A percentile compares a stretch with the other conserved stretches of the same genome.
These are phyloP conservation scores for Ciborinia camelliae DNA, from an alignment of 2,329 filamentous ascomycete species.

Conservation along the genomic window DNA sequence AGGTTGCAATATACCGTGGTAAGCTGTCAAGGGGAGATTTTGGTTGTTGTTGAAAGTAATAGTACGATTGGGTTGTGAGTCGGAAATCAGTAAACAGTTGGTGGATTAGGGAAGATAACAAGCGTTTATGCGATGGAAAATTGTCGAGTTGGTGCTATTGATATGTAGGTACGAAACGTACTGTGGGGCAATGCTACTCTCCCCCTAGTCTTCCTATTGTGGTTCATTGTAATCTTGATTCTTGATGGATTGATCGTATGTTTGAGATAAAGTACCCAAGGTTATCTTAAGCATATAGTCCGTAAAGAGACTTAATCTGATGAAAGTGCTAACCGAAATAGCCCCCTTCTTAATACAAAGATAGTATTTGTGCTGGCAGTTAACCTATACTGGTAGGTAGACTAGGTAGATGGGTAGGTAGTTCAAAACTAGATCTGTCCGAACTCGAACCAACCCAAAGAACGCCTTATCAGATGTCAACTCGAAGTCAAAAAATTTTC, in stretches of 20 bases:
- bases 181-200: background rate
- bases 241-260: background rate
- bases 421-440: background rate
- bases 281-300: background rate
- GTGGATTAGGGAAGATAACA: background rate
- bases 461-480: background rate
- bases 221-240: background rate
- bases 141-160: background rate
- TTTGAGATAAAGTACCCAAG: background rate
- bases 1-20: too few relatives aligned
- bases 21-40: slow-evolving; percentile 40
- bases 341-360: too few relatives aligned
- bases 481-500: background rate
- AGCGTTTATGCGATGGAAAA: background rate
- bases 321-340: too few relatives aligned
- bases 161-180: background rate
- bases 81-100: background rate
- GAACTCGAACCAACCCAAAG: background rate
- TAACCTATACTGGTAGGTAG: too few relatives aligned
- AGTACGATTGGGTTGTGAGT: too few relatives aligned
- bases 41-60: background rate
- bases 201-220: background rate
- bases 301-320: background rate
- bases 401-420: too few relatives aligned
- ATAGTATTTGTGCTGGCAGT: too few relatives aligned